These are phyloP conservation scores for Epithele typhae DNA, from an alignment of 768 basidiomycete genomes.

Conservation along the genomic window DNA sequence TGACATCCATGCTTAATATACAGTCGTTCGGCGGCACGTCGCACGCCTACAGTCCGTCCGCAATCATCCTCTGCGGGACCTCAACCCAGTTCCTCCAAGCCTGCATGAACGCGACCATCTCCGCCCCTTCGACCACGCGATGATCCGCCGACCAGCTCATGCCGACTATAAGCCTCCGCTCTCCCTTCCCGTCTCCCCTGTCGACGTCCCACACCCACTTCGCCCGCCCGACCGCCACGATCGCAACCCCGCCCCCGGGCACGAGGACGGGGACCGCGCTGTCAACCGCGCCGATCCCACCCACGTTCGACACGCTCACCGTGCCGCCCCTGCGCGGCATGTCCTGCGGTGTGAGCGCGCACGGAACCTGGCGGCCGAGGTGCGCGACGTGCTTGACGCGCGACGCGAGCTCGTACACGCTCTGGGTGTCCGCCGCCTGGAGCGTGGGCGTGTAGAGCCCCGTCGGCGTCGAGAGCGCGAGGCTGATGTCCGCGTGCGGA, in stretches of 20 bases:
- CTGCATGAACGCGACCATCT: conserved; percentile 86
- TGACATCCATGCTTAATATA: no score
- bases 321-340: conserved; percentile 78
- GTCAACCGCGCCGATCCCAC: conserved; percentile 71
- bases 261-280: conserved; percentile 72
- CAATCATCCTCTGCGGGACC: conserved; percentile 65
- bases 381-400: conserved; percentile 55
- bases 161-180: conserved; percentile 53
- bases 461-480: conserved; percentile 77
- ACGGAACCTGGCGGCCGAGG: conserved; percentile 65
- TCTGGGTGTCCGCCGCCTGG: conserved; percentile 45
- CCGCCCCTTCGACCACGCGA: conserved; percentile 83
- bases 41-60: conserved; percentile 28
- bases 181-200: conserved; percentile 41
- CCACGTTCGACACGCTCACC: conserved; percentile 77
- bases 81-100: conserved; percentile 81
- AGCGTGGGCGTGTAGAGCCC: conserved; percentile 83
- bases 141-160: conserved; percentile 88
- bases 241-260: conserved; percentile 80
- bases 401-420: conserved; percentile 59
- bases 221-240: conserved; percentile 76
- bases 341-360: conserved; percentile 57
- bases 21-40: no score
- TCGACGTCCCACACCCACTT: conserved; percentile 76
- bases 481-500: conserved; percentile 65